Base-by-base conservation (phyloP, 2,329 filamentous ascomycete genomes). In the Arthrobotrys megalospora region DNA sequence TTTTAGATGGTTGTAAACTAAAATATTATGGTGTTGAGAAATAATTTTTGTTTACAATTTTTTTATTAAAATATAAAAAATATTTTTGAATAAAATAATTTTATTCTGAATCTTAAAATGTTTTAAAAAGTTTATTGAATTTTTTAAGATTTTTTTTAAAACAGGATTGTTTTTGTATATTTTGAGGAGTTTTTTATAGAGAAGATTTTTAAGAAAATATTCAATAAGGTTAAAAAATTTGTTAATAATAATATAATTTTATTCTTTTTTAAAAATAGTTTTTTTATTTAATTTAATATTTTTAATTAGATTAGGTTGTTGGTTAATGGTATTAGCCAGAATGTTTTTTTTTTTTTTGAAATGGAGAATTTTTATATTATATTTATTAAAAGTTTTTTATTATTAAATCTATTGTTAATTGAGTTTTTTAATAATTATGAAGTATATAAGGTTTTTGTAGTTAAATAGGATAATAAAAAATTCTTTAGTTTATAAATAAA, bases 311-410 rank as follows among this genome's bases (percentile, higher is more conserved):
- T 68, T 68, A 45, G 32, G 19, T 50, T 32, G 10, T 45, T 32
- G 6, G 45, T 14, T 68, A 34, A 50, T 43, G 36, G 19, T 58
- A 68, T 45, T 68, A 24, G 45, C 34, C 14, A 16, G n/a, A 34
- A 45, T 8, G 60, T 53, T 60, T 38, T 60, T 34, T 60, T 60
- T 69, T 48, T 38, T 38, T 60, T 41, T 60, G 60, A 48, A 60
- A 60, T 69, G 48, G 16, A 69, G 34, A 48, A 69, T 69, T 60
- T 69, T 60, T 69, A 69, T 69, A 60, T 69, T 69, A 62, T 60
- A 60, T 69, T 69, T 47, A 36, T 60, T 34, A 48, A 69, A 60
- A 34, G 36, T 43, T 58, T 60, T 58, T 47, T 60, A 69, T 38
- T 48, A 69, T 16, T 69, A 43, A 55, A 55, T 21, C 58, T 68